These are phyloP conservation scores for Phialophora expanda DNA, from an alignment of 2,329 filamentous ascomycete species.

Conservation along the genomic window DNA sequence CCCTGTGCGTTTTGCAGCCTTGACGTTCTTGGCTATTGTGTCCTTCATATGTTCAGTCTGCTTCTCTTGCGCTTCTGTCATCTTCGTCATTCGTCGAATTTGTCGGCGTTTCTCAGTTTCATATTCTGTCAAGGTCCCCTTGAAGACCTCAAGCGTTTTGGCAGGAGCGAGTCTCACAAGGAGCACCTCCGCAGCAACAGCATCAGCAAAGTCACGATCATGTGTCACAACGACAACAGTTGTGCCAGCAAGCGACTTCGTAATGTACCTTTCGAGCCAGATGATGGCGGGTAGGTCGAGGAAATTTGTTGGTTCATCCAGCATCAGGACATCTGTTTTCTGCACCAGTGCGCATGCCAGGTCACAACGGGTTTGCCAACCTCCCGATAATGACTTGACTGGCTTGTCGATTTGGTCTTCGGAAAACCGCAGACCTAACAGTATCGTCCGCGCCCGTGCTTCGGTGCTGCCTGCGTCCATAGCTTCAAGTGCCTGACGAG, in stretches of 20 bases:
- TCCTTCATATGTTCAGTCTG: slow-evolving; percentile 81
- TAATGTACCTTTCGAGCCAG: slow-evolving; percentile 78
- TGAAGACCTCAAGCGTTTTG: slow-evolving; percentile 73
- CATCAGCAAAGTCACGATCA: slow-evolving; percentile 79
- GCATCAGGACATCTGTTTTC: slow-evolving; percentile 75
- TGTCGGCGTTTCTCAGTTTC: slow-evolving; percentile 66
- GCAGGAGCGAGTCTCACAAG: slow-evolving; percentile 67
- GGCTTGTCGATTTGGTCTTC: slow-evolving; percentile 35
- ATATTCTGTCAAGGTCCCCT: slow-evolving; percentile 74
- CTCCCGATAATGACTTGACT: slow-evolving; percentile 68
- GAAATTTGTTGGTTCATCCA: slow-evolving; percentile 89
- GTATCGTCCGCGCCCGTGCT: slow-evolving; percentile 34
- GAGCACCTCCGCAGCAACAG: slow-evolving; percentile 75
- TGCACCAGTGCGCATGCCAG: slow-evolving; percentile 71
- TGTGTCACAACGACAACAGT: slow-evolving; percentile 77
- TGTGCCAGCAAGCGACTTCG: slow-evolving; percentile 60
- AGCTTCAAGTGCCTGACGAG: slow-evolving; percentile 33
- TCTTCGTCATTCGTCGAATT: slow-evolving; percentile 69
- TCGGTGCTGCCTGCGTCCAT: slow-evolving; percentile 38
- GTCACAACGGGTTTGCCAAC: slow-evolving; percentile 73
- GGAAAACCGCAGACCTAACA: slow-evolving; percentile 36
- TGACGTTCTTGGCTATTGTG: slow-evolving; percentile 75
- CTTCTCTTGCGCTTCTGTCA: slow-evolving; percentile 82
- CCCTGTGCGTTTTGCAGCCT: slow-evolving; percentile 74
- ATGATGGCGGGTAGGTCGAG: slow-evolving; percentile 82